A percentile compares a stretch with the other conserved stretches of the same genome.
Conservation (phyloP, 2,329 filamentous ascomycete species). For the Curvularia sp. region DNA sequence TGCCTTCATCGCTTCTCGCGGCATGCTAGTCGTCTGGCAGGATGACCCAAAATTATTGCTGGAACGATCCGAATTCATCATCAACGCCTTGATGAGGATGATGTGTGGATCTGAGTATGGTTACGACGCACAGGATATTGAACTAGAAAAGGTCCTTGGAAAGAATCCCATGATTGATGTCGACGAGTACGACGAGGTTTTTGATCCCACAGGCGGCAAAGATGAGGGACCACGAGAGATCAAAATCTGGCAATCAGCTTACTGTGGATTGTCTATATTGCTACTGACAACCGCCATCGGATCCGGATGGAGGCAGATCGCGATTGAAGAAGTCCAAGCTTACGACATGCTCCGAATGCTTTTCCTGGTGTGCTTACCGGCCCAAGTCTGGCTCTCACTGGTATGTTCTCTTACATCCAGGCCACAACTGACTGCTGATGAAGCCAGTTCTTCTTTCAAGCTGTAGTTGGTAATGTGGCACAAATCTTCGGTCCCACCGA, state of each 20-base stretch:
- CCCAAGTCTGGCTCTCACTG: conserved; percentile 66
- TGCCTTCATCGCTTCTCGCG: conserved; percentile 76
- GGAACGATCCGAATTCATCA: conserved; percentile 72
- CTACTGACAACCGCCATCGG: conserved; percentile 64
- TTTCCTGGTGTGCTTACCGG: conserved; percentile 60
- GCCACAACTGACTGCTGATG: conserved; percentile 8
- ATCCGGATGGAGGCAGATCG: conserved; percentile 63
- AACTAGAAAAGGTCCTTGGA: conserved; percentile 41
- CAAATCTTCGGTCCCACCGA: conserved; percentile 77
- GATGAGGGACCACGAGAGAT: conserved; percentile 55
- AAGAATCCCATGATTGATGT: conserved; percentile 26
- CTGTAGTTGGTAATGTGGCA: conserved; percentile 33
- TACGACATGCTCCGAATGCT: conserved; percentile 62
- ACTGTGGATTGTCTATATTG: conserved; percentile 61
- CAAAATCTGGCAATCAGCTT: conserved; percentile 63
- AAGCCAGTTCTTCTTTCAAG: conserved; percentile 44
- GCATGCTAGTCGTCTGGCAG: conserved; percentile 80
- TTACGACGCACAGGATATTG: conserved; percentile 51
- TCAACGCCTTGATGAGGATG: conserved; percentile 77
- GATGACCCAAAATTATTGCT: conserved; percentile 77
- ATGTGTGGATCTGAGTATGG: conserved; percentile 63
- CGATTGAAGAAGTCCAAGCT: conserved; percentile 63
- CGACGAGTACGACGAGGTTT: conserved; percentile 26
- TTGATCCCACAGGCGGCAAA: conserved; percentile 45
- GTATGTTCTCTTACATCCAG: conserved; percentile 39